Conservation (phyloP, 805 yeast species). For the Hanseniaspora taiwanica region DNA sequence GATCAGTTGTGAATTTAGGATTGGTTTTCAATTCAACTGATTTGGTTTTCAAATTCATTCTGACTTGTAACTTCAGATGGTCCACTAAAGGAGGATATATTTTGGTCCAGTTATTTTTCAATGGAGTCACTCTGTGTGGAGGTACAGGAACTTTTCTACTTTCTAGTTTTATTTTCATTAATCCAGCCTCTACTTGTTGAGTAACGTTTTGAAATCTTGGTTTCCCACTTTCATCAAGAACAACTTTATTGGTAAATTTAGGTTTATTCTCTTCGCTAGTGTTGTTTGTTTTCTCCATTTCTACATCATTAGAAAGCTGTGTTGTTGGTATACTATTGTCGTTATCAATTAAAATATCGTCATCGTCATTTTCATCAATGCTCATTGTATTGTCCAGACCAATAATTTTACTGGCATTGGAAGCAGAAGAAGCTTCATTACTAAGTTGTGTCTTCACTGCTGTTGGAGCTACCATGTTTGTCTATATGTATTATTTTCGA, state of each 20-base stretch:
- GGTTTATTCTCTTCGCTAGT: no score
- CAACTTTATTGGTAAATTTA: slow-evolving; percentile 13
- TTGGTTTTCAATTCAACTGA: slow-evolving; percentile 80
- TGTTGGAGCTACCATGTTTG: slow-evolving; percentile 6
- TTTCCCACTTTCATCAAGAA: slow-evolving; percentile 68
- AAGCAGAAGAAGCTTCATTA: not conserved
- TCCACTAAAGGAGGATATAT: slow-evolving; percentile 93
- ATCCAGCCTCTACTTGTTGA: slow-evolving; percentile 49
- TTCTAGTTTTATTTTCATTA: slow-evolving; percentile 62
- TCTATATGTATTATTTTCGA: not conserved
- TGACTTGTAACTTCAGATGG: slow-evolving; percentile 78
- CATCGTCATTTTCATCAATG: slow-evolving; percentile 25
- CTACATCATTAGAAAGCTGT: no score
- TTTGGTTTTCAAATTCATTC: slow-evolving; percentile 84
- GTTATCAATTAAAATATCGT: slow-evolving; percentile 22
- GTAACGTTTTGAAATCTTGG: slow-evolving; percentile 47
- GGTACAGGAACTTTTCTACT: slow-evolving; percentile 87
- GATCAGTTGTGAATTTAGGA: slow-evolving; percentile 69
- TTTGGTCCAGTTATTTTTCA: slow-evolving; percentile 82
- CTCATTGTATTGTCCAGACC: slow-evolving; percentile 20
- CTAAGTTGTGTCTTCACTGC: slow-evolving; percentile 4
- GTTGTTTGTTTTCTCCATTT: no score
- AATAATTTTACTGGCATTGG: slow-evolving; percentile 12
- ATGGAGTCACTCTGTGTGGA: slow-evolving; percentile 93
- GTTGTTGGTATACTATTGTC: slow-evolving; percentile 11